phyloP scores from a whole-genome alignment of 1,284 basidiomycete species.

The Golubevia pallescens region DNA sequence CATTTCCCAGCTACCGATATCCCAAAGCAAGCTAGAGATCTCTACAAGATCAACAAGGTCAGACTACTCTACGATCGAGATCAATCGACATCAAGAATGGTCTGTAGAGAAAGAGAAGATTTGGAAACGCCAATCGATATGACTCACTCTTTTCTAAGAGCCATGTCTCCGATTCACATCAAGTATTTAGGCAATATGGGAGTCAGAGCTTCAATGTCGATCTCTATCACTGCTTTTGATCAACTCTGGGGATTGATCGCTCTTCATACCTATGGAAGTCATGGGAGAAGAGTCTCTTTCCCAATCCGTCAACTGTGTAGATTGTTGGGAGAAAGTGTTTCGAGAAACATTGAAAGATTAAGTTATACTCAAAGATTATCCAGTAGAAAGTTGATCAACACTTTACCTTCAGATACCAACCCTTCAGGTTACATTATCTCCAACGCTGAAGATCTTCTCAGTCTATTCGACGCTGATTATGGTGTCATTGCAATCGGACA shows the following conservation, averaged over 20 bases:
- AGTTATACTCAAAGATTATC: conserved; percentile 80
- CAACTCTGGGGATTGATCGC: conserved; percentile 83
- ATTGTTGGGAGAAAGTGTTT: conserved; percentile 81
- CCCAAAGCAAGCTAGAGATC: conserved; percentile 70
- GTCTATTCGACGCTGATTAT: conserved; percentile 82
- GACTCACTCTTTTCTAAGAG: conserved; percentile 84
- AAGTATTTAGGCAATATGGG: conserved; percentile 81
- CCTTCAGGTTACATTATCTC: conserved; percentile 85
- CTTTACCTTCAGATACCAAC: conserved; percentile 75
- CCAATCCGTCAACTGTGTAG: conserved; percentile 72
- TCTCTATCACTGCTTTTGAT: conserved; percentile 84
- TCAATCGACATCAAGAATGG: conserved; percentile 78
- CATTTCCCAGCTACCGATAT: conserved; percentile 73
- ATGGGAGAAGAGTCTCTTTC: conserved; percentile 83
- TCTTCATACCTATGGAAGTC: conserved; percentile 79
- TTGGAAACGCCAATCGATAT: conserved; percentile 79
- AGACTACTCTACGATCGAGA: conserved; percentile 80
- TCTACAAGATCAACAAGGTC: conserved; percentile 76
- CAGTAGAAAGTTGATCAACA: conserved; percentile 82
- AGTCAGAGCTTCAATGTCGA: conserved; percentile 82
- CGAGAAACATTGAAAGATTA: conserved; percentile 80
- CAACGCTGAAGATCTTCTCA: conserved; percentile 81
- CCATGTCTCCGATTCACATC: conserved; percentile 88
- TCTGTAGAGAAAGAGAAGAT: conserved; percentile 74
- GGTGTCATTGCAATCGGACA: conserved; percentile 84